Conservation (phyloP, 495 filamentous ascomycete species). For the Neurospora sp. region DNA sequence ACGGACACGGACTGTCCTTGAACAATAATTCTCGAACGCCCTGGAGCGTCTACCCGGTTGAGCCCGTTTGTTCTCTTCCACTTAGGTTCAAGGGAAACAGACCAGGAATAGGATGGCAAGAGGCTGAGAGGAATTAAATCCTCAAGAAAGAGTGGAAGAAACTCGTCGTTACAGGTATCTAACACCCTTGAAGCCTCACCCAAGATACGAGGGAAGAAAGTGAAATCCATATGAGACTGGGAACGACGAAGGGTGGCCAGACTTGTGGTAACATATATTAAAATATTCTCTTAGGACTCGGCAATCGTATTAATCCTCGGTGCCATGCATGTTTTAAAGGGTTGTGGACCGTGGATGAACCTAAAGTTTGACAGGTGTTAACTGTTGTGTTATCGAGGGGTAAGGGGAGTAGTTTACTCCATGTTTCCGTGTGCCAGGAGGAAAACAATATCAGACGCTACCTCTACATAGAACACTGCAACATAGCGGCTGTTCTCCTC, state of each 20-base stretch:
- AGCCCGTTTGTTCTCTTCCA: background rate
- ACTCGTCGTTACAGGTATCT: too few species aligned
- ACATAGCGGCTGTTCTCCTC: background rate
- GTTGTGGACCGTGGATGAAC: background rate
- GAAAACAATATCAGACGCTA: background rate
- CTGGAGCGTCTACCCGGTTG: background rate
- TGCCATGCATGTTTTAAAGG: background rate
- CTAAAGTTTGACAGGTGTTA: background rate
- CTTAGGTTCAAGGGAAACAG: background rate
- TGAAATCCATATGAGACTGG: too few species aligned
- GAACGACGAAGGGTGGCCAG: background rate
- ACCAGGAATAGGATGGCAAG: too few species aligned
- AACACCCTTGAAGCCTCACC: too few species aligned
- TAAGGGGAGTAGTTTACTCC: background rate
- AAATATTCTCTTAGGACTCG: background rate
- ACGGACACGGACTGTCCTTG: background rate
- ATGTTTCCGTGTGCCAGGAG: background rate
- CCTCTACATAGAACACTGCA: background rate
- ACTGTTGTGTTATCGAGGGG: background rate
- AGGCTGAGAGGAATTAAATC: too few species aligned
- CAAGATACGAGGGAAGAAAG: too few species aligned
- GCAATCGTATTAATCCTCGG: accelerated
- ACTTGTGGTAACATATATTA: background rate
- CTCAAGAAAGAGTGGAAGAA: too few species aligned
- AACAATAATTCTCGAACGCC: background rate